A percentile compares a stretch with the other conserved stretches of the same genome.
Evolutionary conservation across 495 filamentous ascomycete species (phyloP).

Genomic region (Penicillium malachiteum): DNA sequence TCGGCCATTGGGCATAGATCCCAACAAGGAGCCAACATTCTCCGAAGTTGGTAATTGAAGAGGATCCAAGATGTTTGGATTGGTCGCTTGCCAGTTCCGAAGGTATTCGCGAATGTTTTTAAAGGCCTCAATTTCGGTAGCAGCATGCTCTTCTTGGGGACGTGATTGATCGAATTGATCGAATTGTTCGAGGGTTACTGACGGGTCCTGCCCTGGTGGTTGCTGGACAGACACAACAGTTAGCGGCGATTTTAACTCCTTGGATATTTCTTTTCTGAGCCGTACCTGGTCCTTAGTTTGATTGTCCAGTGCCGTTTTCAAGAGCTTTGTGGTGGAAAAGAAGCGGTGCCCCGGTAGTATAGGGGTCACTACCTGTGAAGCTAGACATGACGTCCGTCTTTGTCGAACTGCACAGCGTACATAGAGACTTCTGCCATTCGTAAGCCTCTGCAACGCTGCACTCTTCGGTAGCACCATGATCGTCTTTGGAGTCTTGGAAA

Average conservation of each 20-base stretch:
- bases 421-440: conserved; percentile 8
- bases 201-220: conserved; percentile 12
- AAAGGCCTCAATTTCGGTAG: conserved; percentile 36
- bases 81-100: conserved; percentile 49
- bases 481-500: conserved; percentile 19
- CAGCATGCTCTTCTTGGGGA: conserved; percentile 27
- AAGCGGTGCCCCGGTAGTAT: conserved; percentile 2
- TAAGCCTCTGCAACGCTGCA: conserved; percentile 20
- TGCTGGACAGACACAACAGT: neutral
- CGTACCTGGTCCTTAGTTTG: conserved; percentile 12
- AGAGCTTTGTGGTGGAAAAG: conserved; percentile 11
- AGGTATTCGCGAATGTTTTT: conserved; percentile 52
- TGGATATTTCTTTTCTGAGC: neutral
- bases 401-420: conserved; percentile 6
- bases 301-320: conserved; percentile 2
- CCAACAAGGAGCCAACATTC: conserved; percentile 15
- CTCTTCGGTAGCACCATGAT: conserved; percentile 27
- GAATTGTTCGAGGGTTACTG: neutral
- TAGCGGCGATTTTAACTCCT: neutral
- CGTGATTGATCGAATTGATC: neutral
- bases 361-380: neutral
- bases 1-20: conserved; percentile 45
- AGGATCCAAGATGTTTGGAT: conserved; percentile 35
- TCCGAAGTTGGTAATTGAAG: conserved; percentile 26
- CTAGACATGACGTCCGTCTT: neutral